Evolutionary conservation across 1,139 yeast species (phyloP), one percentile per base, ranked within the genome.

Genomic region (Zygosaccharomyces pseudobailii): DNA sequence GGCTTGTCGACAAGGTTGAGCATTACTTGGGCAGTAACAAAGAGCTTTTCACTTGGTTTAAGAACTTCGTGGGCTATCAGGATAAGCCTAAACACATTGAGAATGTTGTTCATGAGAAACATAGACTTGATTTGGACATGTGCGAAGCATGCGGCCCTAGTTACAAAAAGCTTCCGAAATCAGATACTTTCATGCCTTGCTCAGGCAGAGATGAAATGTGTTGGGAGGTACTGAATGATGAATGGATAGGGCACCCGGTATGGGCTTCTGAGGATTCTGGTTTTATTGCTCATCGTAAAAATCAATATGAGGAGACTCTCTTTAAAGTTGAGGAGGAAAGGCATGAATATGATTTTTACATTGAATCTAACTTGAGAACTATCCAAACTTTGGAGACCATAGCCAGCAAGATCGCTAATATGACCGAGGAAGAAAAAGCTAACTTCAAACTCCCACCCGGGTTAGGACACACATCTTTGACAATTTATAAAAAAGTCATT

Each of bases 251-350:
- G 2, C 97, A 90, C 68, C 99, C 99, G 33, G 95, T 96, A 5
- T 94, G 98, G 98, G 98, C 97, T 1, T 90, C 97, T 1, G 98
- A 92, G 68, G 98, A 94, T 66, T 87, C 96, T 22, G 98, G 98
- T 0, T 92, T 90, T 63, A 90, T 92, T 64, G 96, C 98, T 17
- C 98, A 94, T 67, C 82, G 97, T 58, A 92, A 94, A 68, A 92
- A 94, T 64, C 98, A 92, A 69, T 92, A 90, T 65, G 98, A 92
- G 69, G 98, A 92, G 68, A 87, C 92, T 47, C 72, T 94, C 52
- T 90, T 89, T 71, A 85, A 95, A 64, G 89, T 90, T 50, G 98
- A 92, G 69, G 98, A 92, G 67, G 99, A 92, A 69, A 82, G 99
- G 61, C 95, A 89, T 58, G 98, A 92, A 66, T 92, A 90, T 65